Evolutionary conservation across 768 basidiomycete species (phyloP), one percentile per base, ranked within the genome.

Genomic region (Kondoa malvinella): DNA sequence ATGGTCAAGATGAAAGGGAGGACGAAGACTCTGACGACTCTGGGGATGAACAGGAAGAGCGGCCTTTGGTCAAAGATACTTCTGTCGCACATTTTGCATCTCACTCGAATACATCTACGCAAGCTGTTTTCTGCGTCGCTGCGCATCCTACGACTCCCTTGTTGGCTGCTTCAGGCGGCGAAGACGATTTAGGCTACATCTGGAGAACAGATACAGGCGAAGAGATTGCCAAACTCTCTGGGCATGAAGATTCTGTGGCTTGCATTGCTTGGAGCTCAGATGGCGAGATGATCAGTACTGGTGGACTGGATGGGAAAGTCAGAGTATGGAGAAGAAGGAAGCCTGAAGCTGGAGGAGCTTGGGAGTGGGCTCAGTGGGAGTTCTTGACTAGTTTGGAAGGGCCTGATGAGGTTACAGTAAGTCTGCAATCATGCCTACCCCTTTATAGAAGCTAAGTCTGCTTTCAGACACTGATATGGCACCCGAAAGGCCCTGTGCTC

Each of bases 231-330:
- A 88, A 86, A 78, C 81, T 99, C 64, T 87, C 87, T 0, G 95
- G 95, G 1, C 95, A 99, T 77, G 84, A 85, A 4, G 95, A 99
- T 76, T 92, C 89, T 70, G 90, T 99, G 60, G 85, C 85, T 2
- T 81, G 81, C 66, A 81, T 82, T 2, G 85, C 81, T 26, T 99
- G 88, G 83, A 94, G 85, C 76, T 73, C 80, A 0, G 94, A 97
- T 75, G 95, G 95, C 1, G 87, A 95, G 78, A 82, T 95, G 82
- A 81, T 92, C 67, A 85, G 92, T 17, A 95, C 92, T 0, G 95
- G 94, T 12, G 95, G 95, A 0, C 97, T 99, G 95, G 95, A 99
- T 74, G 95, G 95, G 8, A 86, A 85, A 76, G 86, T 96, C 50
- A 81, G 92, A 70, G 79, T 99, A 69, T 99, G 95, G 95, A 80